These are phyloP conservation scores for Calonectria leucothoes DNA, from an alignment of 2,329 filamentous ascomycete genomes.

Conservation along the genomic window DNA sequence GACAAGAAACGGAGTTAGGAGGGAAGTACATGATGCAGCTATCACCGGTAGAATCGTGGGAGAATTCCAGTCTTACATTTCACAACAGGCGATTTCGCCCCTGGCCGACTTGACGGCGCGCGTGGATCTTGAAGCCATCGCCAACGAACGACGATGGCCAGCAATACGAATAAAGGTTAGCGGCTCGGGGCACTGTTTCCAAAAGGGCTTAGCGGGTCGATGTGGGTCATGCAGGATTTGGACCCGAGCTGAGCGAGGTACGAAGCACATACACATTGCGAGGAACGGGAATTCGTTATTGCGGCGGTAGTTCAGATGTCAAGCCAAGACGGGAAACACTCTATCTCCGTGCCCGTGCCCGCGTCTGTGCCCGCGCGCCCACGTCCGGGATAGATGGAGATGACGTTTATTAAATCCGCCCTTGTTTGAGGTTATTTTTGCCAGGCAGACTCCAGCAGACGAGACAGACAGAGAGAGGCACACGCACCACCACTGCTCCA, in stretches of 20 bases:
- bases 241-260: too few relatives aligned
- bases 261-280: too few relatives aligned
- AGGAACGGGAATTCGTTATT: background rate
- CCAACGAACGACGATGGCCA: background rate
- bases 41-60: background rate
- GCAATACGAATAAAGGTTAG: conserved; percentile 24
- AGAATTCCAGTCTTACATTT: background rate
- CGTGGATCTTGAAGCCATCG: background rate
- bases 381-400: conserved; percentile 1
- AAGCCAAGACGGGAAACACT: background rate
- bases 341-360: background rate
- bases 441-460: too few relatives aligned
- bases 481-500: too few relatives aligned
- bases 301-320: background rate
- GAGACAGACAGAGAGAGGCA: too few relatives aligned
- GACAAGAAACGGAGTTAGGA: conserved; percentile 2
- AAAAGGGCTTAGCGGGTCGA: background rate
- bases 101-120: background rate
- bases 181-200: background rate
- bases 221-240: background rate
- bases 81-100: background rate
- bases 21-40: background rate
- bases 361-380: too few relatives aligned
- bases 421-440: background rate
- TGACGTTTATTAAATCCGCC: background rate